Evolutionary conservation across 495 filamentous ascomycete genomes (phyloP).

Genomic region (Immersiella caudata): DNA sequence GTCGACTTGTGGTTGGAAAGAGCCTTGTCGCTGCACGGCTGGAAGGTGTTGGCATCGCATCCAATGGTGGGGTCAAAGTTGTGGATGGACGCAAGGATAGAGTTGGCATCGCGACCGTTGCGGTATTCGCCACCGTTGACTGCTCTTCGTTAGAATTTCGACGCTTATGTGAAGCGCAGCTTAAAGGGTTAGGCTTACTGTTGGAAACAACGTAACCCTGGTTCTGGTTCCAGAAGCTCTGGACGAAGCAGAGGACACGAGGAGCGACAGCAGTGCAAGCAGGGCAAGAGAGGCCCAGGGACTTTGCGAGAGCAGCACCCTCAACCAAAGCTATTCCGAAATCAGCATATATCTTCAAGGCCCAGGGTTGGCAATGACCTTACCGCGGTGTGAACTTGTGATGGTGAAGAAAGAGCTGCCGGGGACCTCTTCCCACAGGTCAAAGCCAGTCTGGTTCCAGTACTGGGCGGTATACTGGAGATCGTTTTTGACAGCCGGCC

Average conservation of each 20-base stretch:
- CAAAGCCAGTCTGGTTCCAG: conserved; percentile 68
- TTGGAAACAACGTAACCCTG: conserved; percentile 63
- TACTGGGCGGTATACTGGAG: conserved; percentile 70
- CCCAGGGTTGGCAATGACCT: background rate
- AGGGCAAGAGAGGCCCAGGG: conserved; percentile 45
- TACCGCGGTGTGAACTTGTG: conserved; percentile 42
- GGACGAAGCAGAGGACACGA: conserved; percentile 62
- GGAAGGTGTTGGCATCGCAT: conserved; percentile 61
- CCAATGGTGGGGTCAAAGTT: conserved; percentile 63
- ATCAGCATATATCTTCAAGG: background rate
- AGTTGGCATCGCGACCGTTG: conserved; percentile 64
- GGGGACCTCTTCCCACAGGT: conserved; percentile 73
- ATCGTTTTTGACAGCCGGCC: conserved; percentile 69
- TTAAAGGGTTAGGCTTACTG: conserved; percentile 34
- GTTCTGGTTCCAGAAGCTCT: conserved; percentile 62
- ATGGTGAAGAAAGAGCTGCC: conserved; percentile 64
- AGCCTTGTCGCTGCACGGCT: conserved; percentile 65
- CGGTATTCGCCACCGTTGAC: conserved; percentile 49
- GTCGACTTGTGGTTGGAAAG: conserved; percentile 67
- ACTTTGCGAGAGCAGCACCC: conserved; percentile 60
- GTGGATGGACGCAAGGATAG: conserved; percentile 63
- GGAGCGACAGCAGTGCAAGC: conserved; percentile 59
- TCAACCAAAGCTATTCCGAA: conserved; percentile 58
- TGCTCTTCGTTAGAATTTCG: conserved; percentile 16
- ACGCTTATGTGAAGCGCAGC: background rate